A percentile compares a stretch with the other conserved stretches of the same genome.
Evolutionary conservation across 2,329 filamentous ascomycete species (phyloP).

Genomic region (Calonectria pauciramosa): DNA sequence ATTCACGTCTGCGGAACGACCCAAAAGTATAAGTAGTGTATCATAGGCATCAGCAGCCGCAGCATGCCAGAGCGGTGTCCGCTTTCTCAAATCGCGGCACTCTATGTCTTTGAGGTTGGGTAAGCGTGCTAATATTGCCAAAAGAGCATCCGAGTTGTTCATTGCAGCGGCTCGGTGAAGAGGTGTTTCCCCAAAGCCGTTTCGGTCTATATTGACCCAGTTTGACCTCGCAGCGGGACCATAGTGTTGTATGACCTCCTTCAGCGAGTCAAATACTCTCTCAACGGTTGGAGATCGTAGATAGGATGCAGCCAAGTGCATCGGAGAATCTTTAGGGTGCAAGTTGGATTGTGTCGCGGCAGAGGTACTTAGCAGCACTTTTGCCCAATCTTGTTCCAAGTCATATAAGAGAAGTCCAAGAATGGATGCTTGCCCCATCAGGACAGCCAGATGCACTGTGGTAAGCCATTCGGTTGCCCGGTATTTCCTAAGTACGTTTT

Average conservation of each 20-base stretch:
- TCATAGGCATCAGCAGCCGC: not conserved
- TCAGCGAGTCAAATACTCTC: not conserved
- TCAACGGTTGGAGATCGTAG: not conserved
- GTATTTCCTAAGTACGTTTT: not conserved
- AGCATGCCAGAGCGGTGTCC: not conserved
- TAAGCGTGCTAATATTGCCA: not conserved
- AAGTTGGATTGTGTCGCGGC: not conserved
- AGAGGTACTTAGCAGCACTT: not conserved
- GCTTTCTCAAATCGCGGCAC: not conserved
- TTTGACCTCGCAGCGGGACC: not conserved
- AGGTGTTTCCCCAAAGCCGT: not conserved
- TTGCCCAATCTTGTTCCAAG: not conserved
- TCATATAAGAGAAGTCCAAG: not conserved
- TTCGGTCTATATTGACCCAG: not conserved
- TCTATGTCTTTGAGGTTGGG: not conserved
- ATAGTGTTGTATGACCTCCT: not conserved
- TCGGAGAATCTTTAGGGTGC: not conserved
- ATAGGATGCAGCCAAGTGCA: constrained; percentile 1
- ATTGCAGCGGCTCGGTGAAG: constrained; percentile 1
- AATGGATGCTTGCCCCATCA: not conserved
- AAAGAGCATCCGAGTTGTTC: not conserved
- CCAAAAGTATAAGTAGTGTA: not conserved
- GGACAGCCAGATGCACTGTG: not conserved
- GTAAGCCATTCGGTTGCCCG: not conserved
- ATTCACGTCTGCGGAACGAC: not conserved